Evolutionary conservation across 257 asterid species (phyloP).

Genomic region (Lavandula angustifolia): DNA sequence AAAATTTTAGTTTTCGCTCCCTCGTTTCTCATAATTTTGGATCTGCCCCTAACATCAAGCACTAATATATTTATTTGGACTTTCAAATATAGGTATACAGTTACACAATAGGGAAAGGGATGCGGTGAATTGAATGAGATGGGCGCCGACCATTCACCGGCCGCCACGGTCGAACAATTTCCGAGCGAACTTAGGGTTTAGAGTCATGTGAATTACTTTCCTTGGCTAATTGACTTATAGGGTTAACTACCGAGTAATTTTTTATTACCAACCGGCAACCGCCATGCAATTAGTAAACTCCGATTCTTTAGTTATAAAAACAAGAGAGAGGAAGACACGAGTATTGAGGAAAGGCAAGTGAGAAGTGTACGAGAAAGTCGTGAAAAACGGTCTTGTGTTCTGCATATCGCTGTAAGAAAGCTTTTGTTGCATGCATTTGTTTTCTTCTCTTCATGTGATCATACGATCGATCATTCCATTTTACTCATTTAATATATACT

Average conservation of each 20-base stretch:
- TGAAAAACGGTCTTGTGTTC: conserved; percentile 63
- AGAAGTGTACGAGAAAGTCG: conserved; percentile 41
- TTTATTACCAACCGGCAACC: background rate
- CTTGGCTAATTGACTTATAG: conserved; percentile 8
- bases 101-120: no score
- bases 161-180: conserved; percentile 23
- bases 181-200: conserved; percentile 27
- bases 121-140: background rate
- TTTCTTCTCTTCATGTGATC: background rate
- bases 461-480: background rate
- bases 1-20: no score
- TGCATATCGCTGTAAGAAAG: conserved; percentile 39
- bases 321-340: background rate
- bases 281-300: conserved; percentile 18
- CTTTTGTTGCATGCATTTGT: conserved; percentile 37
- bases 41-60: no score
- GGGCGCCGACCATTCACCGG: conserved; percentile 24
- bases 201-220: conserved; percentile 22
- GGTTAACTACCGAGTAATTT: background rate
- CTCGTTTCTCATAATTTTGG: no score
- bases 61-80: no score
- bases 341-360: conserved; percentile 31
- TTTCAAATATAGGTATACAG: no score
- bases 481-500: background rate
- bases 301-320: background rate